Evolutionary conservation across 352 stramenopile genomes (phyloP).

Genomic region (Phytophthora ramorum): DNA sequence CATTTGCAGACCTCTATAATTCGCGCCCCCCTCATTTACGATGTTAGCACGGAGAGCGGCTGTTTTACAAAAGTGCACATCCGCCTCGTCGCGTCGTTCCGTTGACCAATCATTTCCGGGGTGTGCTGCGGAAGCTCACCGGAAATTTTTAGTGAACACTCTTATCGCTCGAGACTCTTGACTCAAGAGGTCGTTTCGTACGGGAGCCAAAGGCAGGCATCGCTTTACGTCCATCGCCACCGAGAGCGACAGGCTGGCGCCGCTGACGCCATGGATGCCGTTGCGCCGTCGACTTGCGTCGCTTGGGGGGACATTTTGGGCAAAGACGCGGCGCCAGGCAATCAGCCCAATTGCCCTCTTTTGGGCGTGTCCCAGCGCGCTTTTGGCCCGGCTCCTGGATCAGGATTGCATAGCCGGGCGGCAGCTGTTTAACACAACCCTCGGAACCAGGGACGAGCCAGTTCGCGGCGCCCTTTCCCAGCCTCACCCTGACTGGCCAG

Average conservation of each 20-base stretch:
- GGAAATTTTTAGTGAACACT: too few species aligned
- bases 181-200: not conserved
- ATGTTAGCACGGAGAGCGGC: not conserved
- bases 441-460: slow-evolving; percentile 5
- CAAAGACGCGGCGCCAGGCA: slow-evolving; percentile 25
- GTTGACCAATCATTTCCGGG: slow-evolving; percentile 19
- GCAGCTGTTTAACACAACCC: slow-evolving; percentile 28
- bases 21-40: not conserved
- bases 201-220: slow-evolving; percentile 11
- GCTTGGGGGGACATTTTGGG: slow-evolving; percentile 4
- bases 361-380: slow-evolving; percentile 1
- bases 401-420: slow-evolving; percentile 24
- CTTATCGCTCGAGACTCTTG: too few species aligned
- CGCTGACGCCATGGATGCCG: slow-evolving; percentile 10
- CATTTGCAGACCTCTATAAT: slow-evolving; percentile 9
- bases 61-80: slow-evolving; percentile 7
- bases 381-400: slow-evolving; percentile 13
- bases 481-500: slow-evolving; percentile 37
- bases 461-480: slow-evolving; percentile 36
- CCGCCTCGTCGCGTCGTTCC: slow-evolving; percentile 2
- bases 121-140: too few species aligned
- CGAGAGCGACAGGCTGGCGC: slow-evolving; percentile 22
- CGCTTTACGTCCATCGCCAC: not conserved
- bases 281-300: not conserved
- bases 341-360: not conserved